Base-by-base conservation (phyloP, 1,284 basidiomycete species). In the Puccinia sorghi region DNA sequence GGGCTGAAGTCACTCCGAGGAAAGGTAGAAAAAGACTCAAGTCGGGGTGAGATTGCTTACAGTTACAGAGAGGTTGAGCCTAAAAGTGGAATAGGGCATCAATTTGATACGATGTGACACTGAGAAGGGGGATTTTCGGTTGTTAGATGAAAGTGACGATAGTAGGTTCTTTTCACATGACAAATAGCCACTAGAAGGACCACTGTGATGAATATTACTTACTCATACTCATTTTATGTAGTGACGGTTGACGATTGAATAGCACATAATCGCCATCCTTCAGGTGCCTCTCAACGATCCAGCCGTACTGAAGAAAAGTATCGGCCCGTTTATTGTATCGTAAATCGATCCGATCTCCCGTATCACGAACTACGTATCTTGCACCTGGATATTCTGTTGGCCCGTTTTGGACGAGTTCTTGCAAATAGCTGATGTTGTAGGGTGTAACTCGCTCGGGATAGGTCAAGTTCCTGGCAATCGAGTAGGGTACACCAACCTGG, bases 141-240 rank as follows among this genome's bases (percentile, higher is more conserved):
- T 70, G 9, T 54, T 71, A 8, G 11, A 64, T 59, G 1, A 8
- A 9, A 61, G n/a, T 15, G 32, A 17, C 3, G 32, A 32, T 37
- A 20, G 57, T 61, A 9, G 39, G 57, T 61, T 61, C 39, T 32
- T 12, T 39, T 6, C 4, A 72, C 11, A 56, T 67, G 20, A 69
- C 7, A 69, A n/a, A 43, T 9, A 56, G 12, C 9, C 56, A 32
- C 25, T 12, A 57, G 41, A 9, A 59, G 48, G n/a, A n/a, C n/a
- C n/a, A n/a, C n/a, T 25, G 22, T 2, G 5, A 17, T 11, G 41
- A 66, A 61, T 25, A 9, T 13, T 13, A 82, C 82, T 76, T 69
- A 83, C 83, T 99, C 97, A 99, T 99, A 88, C 93, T 96, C 97
- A 99, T 99, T 86, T 99, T 99, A 86, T 99, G 97, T 85, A 99